Evolutionary conservation across 352 stramenopile species (phyloP), one percentile per base, ranked within the genome.

Genomic region (Thraustochytrium sp.): DNA sequence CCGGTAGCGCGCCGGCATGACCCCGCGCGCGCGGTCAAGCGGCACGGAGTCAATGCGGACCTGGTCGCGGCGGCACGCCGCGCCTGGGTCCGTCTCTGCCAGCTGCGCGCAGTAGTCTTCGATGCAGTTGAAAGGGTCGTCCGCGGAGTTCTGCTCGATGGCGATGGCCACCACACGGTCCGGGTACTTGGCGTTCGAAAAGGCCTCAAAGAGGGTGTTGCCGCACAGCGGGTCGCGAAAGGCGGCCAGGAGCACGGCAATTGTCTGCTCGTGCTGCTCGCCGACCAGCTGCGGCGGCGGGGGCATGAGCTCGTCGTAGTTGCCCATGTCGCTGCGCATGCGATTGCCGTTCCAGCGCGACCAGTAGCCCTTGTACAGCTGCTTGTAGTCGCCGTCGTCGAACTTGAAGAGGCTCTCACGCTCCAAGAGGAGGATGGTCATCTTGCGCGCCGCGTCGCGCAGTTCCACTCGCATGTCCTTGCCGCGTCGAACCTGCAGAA

Each of bases 191-290:
- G 82, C 76, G 34, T 73, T 68, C 26, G 26, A 76, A 48, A 86
- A 85, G n/a, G 63, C 59, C n/a, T 84, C 80, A 23, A 42, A 85
- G 16, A 86, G 38, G 5, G 82, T 86, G 38, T 80, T 85, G n/a
- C 73, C 59, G 51, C 82, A 86, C 11, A 84, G 82, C 26, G 44
- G 29, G 31, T 84, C 75, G 18, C 75, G 40, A 84, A 63, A 84
- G n/a, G 75, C 55, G 11, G 75, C 54, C 8, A 84, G 40, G 31
- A 84, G 68, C 23, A 84, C 75, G 18, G 26, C 68, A 8, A 80
- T 80, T 18, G 68, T 80, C 38, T 80, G 68, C 8, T 31, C n/a
- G 18, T 61, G 8, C n/a, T 55, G 16, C 13, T 5, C 5, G 11
- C 49, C 68, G 5, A 40, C 11, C 5, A 80, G 1, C 26, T 11